Evolutionary conservation across 2,329 filamentous ascomycete species (phyloP).

Genomic region (Pseudogymnoascus sp.): DNA sequence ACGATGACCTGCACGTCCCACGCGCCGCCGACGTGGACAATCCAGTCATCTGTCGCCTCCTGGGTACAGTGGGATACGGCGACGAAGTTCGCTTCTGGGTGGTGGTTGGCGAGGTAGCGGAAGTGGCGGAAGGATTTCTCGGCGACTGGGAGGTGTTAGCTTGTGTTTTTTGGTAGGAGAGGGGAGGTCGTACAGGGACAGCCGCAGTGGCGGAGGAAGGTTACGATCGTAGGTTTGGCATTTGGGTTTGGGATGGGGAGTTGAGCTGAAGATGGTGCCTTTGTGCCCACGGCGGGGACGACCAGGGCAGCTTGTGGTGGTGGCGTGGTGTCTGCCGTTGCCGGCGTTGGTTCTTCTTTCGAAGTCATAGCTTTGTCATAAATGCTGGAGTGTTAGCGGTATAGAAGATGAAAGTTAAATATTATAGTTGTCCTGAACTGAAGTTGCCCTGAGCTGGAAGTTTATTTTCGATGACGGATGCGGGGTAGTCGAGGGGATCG

Average conservation of each 20-base stretch:
- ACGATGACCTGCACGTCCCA: conserved; percentile 48
- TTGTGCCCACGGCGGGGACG: conserved; percentile 41
- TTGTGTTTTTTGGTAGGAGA: background rate
- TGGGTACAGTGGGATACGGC: conserved; percentile 54
- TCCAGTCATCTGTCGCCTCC: conserved; percentile 41
- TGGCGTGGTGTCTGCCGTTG: conserved; percentile 31
- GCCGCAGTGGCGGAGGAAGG: conserved; percentile 65
- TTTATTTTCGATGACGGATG: conserved; percentile 3
- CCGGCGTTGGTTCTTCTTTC: conserved; percentile 23
- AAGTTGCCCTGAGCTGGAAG: background rate
- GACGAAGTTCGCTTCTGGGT: conserved; percentile 46
- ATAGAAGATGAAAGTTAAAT: background rate
- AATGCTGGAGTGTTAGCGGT: background rate
- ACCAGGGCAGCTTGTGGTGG: conserved; percentile 14
- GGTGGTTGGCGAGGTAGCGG: conserved; percentile 40
- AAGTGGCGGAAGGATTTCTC: conserved; percentile 56
- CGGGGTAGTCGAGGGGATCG: conserved; percentile 2
- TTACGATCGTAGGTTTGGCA: conserved; percentile 49
- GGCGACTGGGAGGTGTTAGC: conserved; percentile 40
- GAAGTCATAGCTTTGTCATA: conserved; percentile 20
- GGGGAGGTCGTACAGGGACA: conserved; percentile 52
- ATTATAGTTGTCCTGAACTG: background rate
- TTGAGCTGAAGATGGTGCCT: conserved; percentile 45
- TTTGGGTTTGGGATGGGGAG: conserved; percentile 42
- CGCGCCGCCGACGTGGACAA: conserved; percentile 19